Conservation (phyloP, 2,329 filamentous ascomycete genomes). For the Claviceps quebecensis region DNA sequence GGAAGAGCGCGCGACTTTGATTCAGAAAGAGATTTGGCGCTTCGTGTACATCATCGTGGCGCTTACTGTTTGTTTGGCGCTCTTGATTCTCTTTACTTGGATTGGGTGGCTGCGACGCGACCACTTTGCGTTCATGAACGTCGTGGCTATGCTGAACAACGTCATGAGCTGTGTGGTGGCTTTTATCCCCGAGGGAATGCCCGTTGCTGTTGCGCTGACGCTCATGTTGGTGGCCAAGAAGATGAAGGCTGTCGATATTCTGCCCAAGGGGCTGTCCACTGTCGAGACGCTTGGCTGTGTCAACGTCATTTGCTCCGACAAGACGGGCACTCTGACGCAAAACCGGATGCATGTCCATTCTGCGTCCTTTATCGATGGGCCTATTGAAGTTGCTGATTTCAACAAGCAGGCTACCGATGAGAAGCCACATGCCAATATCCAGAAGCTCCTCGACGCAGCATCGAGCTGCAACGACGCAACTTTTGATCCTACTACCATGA, state of each 20-base stretch:
- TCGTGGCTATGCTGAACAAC: constrained; percentile 30
- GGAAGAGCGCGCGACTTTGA: constrained; percentile 24
- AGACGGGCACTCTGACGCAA: constrained; percentile 28
- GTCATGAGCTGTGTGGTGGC: constrained; percentile 29
- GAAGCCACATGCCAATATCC: constrained; percentile 6
- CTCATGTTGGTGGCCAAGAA: constrained; percentile 27
- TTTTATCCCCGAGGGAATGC: constrained; percentile 27
- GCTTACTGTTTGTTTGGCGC: constrained; percentile 24
- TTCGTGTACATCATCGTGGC: constrained; percentile 29
- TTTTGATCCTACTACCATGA: constrained; percentile 24
- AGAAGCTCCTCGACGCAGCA: constrained; percentile 17
- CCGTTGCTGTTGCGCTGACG: constrained; percentile 24
- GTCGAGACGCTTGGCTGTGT: constrained; percentile 30
- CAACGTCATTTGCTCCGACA: constrained; percentile 29
- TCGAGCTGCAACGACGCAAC: constrained; percentile 28
- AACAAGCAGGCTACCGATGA: constrained; percentile 9
- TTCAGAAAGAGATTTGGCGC: constrained; percentile 27
- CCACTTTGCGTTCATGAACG: constrained; percentile 24
- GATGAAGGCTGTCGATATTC: constrained; percentile 28
- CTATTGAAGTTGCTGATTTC: constrained; percentile 15
- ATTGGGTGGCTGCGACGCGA: constrained; percentile 24
- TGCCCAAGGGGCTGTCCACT: constrained; percentile 27
- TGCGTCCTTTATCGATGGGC: constrained; percentile 21
- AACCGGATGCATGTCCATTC: constrained; percentile 30
- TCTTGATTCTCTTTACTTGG: constrained; percentile 32